Evolutionary conservation across 495 filamentous ascomycete genomes (phyloP).

Genomic region (Neohortaea acidophila): DNA sequence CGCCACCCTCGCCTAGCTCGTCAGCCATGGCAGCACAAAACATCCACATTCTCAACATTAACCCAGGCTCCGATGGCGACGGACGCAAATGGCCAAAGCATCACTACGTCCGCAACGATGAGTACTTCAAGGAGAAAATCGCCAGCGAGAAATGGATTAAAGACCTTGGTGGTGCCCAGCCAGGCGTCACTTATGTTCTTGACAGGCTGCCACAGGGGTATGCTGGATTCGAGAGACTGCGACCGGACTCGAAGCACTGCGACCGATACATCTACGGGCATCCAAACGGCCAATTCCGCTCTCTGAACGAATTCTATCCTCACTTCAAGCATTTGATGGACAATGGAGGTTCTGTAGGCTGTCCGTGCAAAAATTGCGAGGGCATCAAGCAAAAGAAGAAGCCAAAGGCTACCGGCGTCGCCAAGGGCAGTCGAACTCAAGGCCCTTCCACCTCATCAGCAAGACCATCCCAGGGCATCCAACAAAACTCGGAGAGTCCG

Average conservation of each 20-base stretch:
- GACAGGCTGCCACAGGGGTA: conserved; percentile 43
- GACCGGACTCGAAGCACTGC: conserved; percentile 23
- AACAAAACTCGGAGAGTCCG: conserved; percentile 3
- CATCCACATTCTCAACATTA: conserved; percentile 18
- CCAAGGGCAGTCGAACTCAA: background rate
- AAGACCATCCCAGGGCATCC: background rate
- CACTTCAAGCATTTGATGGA: conserved; percentile 46
- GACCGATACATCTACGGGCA: conserved; percentile 44
- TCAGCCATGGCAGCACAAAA: conserved; percentile 4
- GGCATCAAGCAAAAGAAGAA: conserved; percentile 2
- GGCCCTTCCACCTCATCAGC: background rate
- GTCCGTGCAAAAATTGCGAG: conserved; percentile 27
- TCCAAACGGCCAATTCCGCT: conserved; percentile 37
- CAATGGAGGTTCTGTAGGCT: conserved; percentile 27
- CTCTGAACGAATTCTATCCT: conserved; percentile 37
- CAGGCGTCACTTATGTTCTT: conserved; percentile 32
- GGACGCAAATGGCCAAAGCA: conserved; percentile 21
- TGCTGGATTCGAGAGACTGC: conserved; percentile 32
- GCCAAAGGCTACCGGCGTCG: background rate
- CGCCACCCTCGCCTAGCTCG: no score
- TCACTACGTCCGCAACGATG: conserved; percentile 11
- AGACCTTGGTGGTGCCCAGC: background rate
- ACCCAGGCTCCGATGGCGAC: conserved; percentile 25
- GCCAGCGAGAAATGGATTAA: conserved; percentile 12
- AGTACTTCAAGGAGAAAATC: conserved; percentile 10